Evolutionary conservation across 805 yeast genomes (phyloP).

Genomic region (Nakazawaea peltata): DNA sequence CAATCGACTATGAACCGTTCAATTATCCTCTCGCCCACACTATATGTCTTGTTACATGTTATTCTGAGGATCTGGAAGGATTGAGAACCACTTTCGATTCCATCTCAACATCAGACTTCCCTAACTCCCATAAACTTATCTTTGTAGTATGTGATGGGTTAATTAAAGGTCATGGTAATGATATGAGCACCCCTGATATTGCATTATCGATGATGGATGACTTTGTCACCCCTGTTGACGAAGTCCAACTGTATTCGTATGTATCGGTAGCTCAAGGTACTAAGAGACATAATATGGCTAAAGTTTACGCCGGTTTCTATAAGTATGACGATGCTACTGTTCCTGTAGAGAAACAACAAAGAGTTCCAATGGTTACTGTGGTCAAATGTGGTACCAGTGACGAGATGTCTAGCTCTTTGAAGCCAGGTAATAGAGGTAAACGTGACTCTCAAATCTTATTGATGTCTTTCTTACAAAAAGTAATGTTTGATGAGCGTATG

Average conservation of each 20-base stretch:
- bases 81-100: constrained; percentile 87
- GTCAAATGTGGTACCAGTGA: constrained; percentile 87
- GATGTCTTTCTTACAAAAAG: constrained; percentile 83
- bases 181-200: constrained; percentile 80
- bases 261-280: constrained; percentile 94
- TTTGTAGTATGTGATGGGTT: constrained; percentile 89
- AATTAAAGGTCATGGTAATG: constrained; percentile 92
- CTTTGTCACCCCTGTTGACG: constrained; percentile 60
- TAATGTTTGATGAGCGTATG: constrained; percentile 92
- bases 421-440: constrained; percentile 94
- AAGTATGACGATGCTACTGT: constrained; percentile 72
- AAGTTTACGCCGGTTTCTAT: constrained; percentile 91
- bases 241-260: constrained; percentile 77
- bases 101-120: constrained; percentile 89
- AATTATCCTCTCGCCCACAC: constrained; percentile 72
- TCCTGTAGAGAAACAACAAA: constrained; percentile 74
- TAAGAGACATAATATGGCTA: constrained; percentile 97
- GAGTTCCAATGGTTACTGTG: constrained; percentile 70
- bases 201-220: constrained; percentile 82
- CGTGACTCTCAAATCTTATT: constrained; percentile 89
- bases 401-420: constrained; percentile 58
- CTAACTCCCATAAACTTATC: constrained; percentile 87
- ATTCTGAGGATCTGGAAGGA: constrained; percentile 87
- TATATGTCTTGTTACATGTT: constrained; percentile 80
- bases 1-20: constrained; percentile 80